phyloP scores from a whole-genome alignment of 2,329 filamentous ascomycete species.

The Trichoderma oligosporum region DNA sequence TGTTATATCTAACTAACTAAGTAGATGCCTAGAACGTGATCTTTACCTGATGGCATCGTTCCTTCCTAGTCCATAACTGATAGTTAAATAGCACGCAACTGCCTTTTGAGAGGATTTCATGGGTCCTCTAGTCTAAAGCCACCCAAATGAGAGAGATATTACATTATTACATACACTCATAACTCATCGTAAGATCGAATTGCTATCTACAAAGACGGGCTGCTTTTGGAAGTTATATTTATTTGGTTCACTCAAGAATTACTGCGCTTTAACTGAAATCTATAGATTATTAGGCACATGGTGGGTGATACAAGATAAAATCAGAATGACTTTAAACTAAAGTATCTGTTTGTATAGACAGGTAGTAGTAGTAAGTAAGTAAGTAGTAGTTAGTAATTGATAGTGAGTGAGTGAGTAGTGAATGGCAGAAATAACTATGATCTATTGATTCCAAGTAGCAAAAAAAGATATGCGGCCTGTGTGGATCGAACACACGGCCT shows the following conservation, averaged over 20 bases:
- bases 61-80: not conserved
- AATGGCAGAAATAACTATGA: not conserved
- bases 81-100: not conserved
- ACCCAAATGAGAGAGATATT: too few species aligned
- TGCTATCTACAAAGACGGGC: too few species aligned
- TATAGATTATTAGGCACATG: too few species aligned
- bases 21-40: too few species aligned
- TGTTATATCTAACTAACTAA: not conserved
- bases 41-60: not conserved
- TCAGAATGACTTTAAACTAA: too few species aligned
- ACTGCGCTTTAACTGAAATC: too few species aligned
- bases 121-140: too few species aligned
- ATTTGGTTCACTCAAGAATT: too few species aligned
- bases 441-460: not conserved
- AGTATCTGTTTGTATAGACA: not conserved
- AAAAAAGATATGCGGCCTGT: slow-evolving; percentile 28
- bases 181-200: too few species aligned
- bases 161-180: too few species aligned
- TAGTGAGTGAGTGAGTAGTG: not conserved
- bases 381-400: not conserved
- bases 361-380: not conserved
- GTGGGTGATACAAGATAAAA: too few species aligned
- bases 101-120: not conserved
- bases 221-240: too few species aligned
- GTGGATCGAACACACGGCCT: slow-evolving; percentile 31